phyloP scores from a whole-genome alignment of 352 stramenopile genomes.

The Phytophthora agathidicida region DNA sequence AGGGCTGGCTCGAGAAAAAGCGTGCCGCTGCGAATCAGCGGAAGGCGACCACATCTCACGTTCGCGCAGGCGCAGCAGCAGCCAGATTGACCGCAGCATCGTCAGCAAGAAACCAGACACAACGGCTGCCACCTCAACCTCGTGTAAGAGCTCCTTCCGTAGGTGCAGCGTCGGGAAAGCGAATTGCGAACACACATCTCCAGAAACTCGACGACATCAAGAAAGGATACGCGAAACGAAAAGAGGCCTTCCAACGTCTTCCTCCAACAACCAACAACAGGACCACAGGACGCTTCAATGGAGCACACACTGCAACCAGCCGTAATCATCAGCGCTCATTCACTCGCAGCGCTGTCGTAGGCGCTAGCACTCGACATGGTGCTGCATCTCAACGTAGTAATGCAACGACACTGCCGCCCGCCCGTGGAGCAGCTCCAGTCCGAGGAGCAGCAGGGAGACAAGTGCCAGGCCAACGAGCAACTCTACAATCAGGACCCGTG shows the following conservation, averaged over 20 bases:
- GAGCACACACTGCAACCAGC: slow-evolving; percentile 1
- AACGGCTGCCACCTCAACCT: slow-evolving; percentile 40
- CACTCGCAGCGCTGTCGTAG: slow-evolving; percentile 21
- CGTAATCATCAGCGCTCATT: slow-evolving; percentile 34
- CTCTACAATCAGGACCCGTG: slow-evolving; percentile 3
- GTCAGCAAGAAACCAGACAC: slow-evolving; percentile 9
- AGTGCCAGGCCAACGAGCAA: background rate
- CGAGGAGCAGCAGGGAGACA: slow-evolving; percentile 2
- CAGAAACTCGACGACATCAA: slow-evolving; percentile 77
- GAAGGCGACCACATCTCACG: slow-evolving; percentile 44
- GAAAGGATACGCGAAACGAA: slow-evolving; percentile 61
- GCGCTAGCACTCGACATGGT: slow-evolving; percentile 13
- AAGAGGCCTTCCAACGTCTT: slow-evolving; percentile 50
- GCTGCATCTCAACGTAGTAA: slow-evolving; percentile 6
- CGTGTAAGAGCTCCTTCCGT: slow-evolving; percentile 48
- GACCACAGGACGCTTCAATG: slow-evolving; percentile 19
- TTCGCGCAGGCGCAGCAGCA: slow-evolving; percentile 18
- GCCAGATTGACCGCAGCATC: background rate
- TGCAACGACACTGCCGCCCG: slow-evolving; percentile 10
- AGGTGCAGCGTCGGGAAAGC: slow-evolving; percentile 60
- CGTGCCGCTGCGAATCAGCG: slow-evolving; percentile 60
- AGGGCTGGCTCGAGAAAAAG: slow-evolving; percentile 77
- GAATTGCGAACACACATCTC: slow-evolving; percentile 58
- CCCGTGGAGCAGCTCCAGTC: background rate
- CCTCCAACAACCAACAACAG: slow-evolving; percentile 25